Conservation (phyloP, 2,329 filamentous ascomycete species). For the Phialocephala sp. region DNA sequence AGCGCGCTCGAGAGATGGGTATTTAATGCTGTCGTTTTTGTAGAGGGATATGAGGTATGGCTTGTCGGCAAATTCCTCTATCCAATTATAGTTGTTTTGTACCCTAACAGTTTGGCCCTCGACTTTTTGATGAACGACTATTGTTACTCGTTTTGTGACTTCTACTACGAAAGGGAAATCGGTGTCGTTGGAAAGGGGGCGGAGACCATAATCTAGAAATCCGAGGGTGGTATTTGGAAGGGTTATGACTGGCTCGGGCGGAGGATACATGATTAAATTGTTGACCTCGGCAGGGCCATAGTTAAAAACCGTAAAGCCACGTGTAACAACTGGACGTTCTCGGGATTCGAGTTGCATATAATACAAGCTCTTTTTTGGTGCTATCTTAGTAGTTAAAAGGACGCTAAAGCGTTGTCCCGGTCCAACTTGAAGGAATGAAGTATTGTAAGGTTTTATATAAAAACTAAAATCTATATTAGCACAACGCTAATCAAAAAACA, state of each 20-base stretch:
- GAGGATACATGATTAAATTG: constrained; percentile 28
- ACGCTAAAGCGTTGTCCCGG: constrained; percentile 57
- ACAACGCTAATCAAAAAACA: too few species aligned
- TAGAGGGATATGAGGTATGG: constrained; percentile 55
- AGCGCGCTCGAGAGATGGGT: constrained; percentile 51
- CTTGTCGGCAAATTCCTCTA: constrained; percentile 39
- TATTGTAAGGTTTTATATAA: constrained; percentile 49
- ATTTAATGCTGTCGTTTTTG: constrained; percentile 42
- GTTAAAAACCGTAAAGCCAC: constrained; percentile 49
- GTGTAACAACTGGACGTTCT: constrained; percentile 47
- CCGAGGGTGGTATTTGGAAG: constrained; percentile 35
- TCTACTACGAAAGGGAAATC: constrained; percentile 41
- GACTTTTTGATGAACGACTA: constrained; percentile 41
- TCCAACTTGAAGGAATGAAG: constrained; percentile 52
- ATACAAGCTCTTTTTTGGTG: constrained; percentile 46
- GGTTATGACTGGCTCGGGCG: constrained; percentile 30
- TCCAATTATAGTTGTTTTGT: constrained; percentile 45
- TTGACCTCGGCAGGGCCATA: constrained; percentile 39
- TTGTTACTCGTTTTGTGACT: constrained; percentile 46
- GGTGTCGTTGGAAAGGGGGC: constrained; percentile 25
- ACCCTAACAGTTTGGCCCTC: constrained; percentile 33
- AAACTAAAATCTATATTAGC: too few species aligned
- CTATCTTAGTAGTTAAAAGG: constrained; percentile 54
- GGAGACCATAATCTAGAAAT: constrained; percentile 46
- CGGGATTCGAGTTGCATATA: constrained; percentile 52